A percentile compares a stretch with the other conserved stretches of the same genome.
These are phyloP conservation scores for Auricularia sp. DNA, from an alignment of 768 basidiomycete genomes.

Conservation along the genomic window DNA sequence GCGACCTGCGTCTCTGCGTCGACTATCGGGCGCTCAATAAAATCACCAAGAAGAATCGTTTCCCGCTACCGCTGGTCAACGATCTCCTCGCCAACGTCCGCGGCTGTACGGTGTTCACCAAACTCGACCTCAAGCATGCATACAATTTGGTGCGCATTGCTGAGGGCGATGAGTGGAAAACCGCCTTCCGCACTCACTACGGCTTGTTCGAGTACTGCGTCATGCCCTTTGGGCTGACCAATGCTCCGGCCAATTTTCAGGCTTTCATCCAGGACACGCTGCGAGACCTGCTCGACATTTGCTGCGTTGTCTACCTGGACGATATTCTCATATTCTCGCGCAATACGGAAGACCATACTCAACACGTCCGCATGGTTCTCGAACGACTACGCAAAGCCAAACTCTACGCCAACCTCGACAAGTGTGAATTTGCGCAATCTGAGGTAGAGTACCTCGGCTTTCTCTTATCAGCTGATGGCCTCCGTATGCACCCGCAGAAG, in stretches of 20 bases:
- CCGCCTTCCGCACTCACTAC: constrained; percentile 18
- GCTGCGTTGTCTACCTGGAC: constrained; percentile 33
- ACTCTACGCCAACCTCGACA: constrained; percentile 27
- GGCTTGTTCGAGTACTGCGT: constrained; percentile 33
- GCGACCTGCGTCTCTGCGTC: constrained; percentile 20
- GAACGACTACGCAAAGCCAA: constrained; percentile 16
- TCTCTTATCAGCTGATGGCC: constrained; percentile 2
- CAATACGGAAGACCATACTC: constrained; percentile 23
- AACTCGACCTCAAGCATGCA: constrained; percentile 14
- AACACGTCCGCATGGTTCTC: constrained; percentile 25
- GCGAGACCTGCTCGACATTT: constrained; percentile 26
- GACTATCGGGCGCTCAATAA: constrained; percentile 25
- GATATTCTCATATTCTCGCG: constrained; percentile 36
- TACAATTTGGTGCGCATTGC: constrained; percentile 15
- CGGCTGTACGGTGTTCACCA: constrained; percentile 13
- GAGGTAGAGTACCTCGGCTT: constrained; percentile 1
- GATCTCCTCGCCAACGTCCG: constrained; percentile 25
- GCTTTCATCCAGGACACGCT: neutral
- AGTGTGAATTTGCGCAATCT: constrained; percentile 27
- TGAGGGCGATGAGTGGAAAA: constrained; percentile 15
- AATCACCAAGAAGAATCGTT: constrained; percentile 25
- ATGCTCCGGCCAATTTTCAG: constrained; percentile 35
- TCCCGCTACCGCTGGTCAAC: constrained; percentile 27
- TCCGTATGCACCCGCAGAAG: constrained; percentile 20
- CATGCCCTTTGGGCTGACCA: constrained; percentile 29